These are phyloP conservation scores for Pneumocystis wakefieldiae DNA, from an alignment of 1,139 yeast species.

Conservation along the genomic window DNA sequence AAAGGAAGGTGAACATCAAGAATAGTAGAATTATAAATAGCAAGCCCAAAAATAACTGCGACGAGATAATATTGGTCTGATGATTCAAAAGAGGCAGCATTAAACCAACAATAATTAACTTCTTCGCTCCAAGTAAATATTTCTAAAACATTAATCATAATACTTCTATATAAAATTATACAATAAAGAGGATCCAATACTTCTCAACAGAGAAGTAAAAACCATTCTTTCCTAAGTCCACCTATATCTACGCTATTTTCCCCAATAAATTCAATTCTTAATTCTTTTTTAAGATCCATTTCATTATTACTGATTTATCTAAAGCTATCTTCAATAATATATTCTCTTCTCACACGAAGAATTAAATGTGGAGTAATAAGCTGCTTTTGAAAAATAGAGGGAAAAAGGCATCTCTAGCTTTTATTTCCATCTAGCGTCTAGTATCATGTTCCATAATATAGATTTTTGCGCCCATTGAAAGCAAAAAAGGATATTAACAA, in stretches of 20 bases:
- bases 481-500: slow-evolving; percentile 70
- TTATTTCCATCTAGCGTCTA: slow-evolving; percentile 63
- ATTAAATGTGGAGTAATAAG: slow-evolving; percentile 54
- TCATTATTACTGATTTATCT: slow-evolving; percentile 29
- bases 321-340: slow-evolving; percentile 64
- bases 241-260: slow-evolving; percentile 96
- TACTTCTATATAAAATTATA: slow-evolving; percentile 27
- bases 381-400: slow-evolving; percentile 41
- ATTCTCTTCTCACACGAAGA: slow-evolving; percentile 42
- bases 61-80: slow-evolving; percentile 47
- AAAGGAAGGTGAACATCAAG: slow-evolving; percentile 64
- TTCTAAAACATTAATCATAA: slow-evolving; percentile 7
- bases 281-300: slow-evolving; percentile 51
- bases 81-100: slow-evolving; percentile 21
- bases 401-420: slow-evolving; percentile 81
- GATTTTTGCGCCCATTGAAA: slow-evolving; percentile 72
- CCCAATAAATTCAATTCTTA: slow-evolving; percentile 61
- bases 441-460: slow-evolving; percentile 72
- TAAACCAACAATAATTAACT: slow-evolving; percentile 66
- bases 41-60: slow-evolving; percentile 78
- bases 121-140: slow-evolving; percentile 42
- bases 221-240: slow-evolving; percentile 89
- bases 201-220: slow-evolving; percentile 51
- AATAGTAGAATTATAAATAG: slow-evolving; percentile 79
- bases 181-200: slow-evolving; percentile 55